Base-by-base conservation (phyloP, 192 early-diverging fungal genomes). In the Lunasporangiospora selenospora region DNA sequence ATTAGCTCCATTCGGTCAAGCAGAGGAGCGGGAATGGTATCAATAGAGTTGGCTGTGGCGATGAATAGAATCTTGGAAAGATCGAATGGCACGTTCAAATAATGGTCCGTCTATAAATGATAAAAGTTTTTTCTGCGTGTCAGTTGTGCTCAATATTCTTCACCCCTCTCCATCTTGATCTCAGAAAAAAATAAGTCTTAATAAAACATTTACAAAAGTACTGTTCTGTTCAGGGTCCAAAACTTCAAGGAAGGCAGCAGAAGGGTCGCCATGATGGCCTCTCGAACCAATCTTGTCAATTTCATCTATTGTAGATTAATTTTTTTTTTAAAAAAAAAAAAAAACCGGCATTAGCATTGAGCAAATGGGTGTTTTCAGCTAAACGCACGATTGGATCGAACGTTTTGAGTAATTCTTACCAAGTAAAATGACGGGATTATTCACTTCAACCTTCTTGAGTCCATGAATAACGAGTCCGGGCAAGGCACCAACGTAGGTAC, bases 1-100 rank as follows among this genome's bases (percentile, higher is more conserved):
- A 93, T 91, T 3, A 91, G 55, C 65, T 93, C 90, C 93, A 95
- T 95, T 31, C 93, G 86, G 75, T 95, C 93, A 16, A 92, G 47
- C 7, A 95, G 62, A 3, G 93, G 90, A 18, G 81, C 82, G 0
- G 92, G 87, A 51, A 95, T 94, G 0, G 88, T 90, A 27, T 90
- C 88, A 3, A 85, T 48, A 16, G 86, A 83, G 56, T 95, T 95
- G 41, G 91, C 90, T 4, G 93, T 95, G 15, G 90, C 90, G 53
- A 95, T 90, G 55, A 95, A 95, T 5, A 95, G 75, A 3, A 95
- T 83, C 29, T 80, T 79, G 29, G 84, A 85, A 7, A 87, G 65
- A 41, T 87, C 84, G 49, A 84, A 77, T 6, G 85, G 80, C 8
- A 92, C 81, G 58, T 91, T 90, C 27, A 94, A 51, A 63, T 92